These are phyloP conservation scores for Rhamnella rubrinervis DNA, from an alignment of 331 rosid species.

Conservation along the genomic window DNA sequence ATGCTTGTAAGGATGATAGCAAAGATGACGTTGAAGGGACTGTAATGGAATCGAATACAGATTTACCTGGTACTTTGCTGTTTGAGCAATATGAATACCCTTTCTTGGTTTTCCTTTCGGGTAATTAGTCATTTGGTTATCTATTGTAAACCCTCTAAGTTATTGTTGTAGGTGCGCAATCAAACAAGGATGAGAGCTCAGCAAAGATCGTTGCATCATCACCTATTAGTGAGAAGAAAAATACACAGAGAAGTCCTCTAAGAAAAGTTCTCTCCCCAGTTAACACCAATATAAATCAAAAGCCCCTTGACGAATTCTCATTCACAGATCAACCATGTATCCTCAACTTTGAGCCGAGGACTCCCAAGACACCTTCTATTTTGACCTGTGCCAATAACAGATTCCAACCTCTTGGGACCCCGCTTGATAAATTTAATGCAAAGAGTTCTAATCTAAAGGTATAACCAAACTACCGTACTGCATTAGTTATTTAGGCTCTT, in stretches of 20 bases:
- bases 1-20: conserved; percentile 24
- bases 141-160: conserved; percentile 9
- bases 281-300: conserved; percentile 39
- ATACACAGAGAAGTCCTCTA: conserved; percentile 39
- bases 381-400: conserved; percentile 29
- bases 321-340: conserved; percentile 15
- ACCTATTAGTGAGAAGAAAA: conserved; percentile 26
- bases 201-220: conserved; percentile 15
- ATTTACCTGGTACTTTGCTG: conserved; percentile 33
- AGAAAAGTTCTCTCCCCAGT: conserved; percentile 73
- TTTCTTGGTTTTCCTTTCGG: background rate
- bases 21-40: conserved; percentile 27
- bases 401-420: conserved; percentile 44
- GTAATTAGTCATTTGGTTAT: background rate
- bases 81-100: background rate
- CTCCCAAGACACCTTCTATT: conserved; percentile 45
- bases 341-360: conserved; percentile 23
- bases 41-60: conserved; percentile 27
- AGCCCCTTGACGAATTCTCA: conserved; percentile 25
- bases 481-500: conserved; percentile 1
- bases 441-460: conserved; percentile 68
- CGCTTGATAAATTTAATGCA: conserved; percentile 64
- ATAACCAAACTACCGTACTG: background rate
- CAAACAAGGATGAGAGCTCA: conserved; percentile 24
- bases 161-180: conserved; percentile 31